phyloP scores from a whole-genome alignment of 345 rosid species.

The Citrus inodora region DNA sequence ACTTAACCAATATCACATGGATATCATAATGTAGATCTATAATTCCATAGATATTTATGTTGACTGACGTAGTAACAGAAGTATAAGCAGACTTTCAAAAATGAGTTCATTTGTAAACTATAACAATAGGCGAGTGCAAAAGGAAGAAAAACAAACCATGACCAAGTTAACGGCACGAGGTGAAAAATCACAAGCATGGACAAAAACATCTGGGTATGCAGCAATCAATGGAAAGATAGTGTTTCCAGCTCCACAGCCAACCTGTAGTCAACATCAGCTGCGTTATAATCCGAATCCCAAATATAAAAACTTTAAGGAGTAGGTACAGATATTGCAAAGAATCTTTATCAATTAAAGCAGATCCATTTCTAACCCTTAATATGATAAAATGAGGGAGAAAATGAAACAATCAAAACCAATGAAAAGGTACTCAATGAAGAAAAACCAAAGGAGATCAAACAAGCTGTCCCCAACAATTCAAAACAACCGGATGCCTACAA shows the following conservation, averaged over 20 bases:
- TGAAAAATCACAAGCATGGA: conserved; percentile 92
- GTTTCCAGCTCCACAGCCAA: conserved; percentile 97
- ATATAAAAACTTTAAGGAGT: not conserved
- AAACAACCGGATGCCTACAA: not conserved
- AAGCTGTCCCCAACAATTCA: not conserved
- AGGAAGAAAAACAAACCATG: conserved; percentile 52
- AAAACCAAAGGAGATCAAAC: not conserved
- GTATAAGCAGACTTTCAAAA: not conserved
- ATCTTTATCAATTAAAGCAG: not conserved
- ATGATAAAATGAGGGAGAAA: not conserved
- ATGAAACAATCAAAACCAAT: not conserved
- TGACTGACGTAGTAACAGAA: not conserved
- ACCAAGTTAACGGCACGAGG: conserved; percentile 82
- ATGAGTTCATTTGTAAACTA: not conserved
- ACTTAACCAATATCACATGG: not conserved
- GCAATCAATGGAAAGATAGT: conserved; percentile 78
- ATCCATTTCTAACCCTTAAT: not conserved
- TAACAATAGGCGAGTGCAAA: not conserved
- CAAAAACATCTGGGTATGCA: conserved; percentile 66
- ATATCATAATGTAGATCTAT: not conserved
- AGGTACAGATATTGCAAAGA: not conserved
- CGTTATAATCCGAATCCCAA: not conserved
- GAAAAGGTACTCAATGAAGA: not conserved
- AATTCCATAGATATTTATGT: not conserved
- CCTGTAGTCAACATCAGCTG: conserved; percentile 36